A percentile compares a stretch with the other conserved stretches of the same genome.
These are phyloP conservation scores for Pythium rishiriense DNA, from an alignment of 352 stramenopile genomes.

Conservation along the genomic window DNA sequence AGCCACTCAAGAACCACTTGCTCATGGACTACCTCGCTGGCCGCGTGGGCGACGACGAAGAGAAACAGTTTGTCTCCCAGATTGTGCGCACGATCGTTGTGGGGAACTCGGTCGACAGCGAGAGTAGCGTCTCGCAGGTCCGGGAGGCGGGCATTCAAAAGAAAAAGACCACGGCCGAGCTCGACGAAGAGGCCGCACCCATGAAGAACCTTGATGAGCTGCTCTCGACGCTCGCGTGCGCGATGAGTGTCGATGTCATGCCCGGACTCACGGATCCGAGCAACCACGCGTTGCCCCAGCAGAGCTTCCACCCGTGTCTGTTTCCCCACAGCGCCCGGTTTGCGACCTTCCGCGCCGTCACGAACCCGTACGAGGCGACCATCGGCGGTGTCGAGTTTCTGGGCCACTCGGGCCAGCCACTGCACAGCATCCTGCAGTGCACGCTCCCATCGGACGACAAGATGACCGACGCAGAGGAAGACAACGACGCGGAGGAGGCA, in stretches of 20 bases:
- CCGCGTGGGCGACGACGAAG: slow-evolving; percentile 48
- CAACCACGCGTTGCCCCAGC: slow-evolving; percentile 90
- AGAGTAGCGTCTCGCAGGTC: slow-evolving; percentile 7
- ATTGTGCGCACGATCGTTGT: slow-evolving; percentile 80
- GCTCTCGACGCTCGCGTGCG: slow-evolving; percentile 64
- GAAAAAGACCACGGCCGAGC: slow-evolving; percentile 48
- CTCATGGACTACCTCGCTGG: slow-evolving; percentile 81
- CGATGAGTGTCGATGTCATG: slow-evolving; percentile 92
- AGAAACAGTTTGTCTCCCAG: slow-evolving; percentile 59
- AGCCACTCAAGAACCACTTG: slow-evolving; percentile 58
- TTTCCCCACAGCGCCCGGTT: slow-evolving; percentile 87
- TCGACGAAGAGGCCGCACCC: slow-evolving; percentile 46
- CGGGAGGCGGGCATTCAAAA: slow-evolving; percentile 24
- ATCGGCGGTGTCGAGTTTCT: slow-evolving; percentile 71
- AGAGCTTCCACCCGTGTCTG: slow-evolving; percentile 93
- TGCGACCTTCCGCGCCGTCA: slow-evolving; percentile 78
- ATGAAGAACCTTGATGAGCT: slow-evolving; percentile 74
- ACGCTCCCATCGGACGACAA: slow-evolving; percentile 36
- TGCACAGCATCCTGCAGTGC: slow-evolving; percentile 84
- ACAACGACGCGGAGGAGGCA: slow-evolving; percentile 26
- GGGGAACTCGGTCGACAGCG: slow-evolving; percentile 53
- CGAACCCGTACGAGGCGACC: slow-evolving; percentile 92
- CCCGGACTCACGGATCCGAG: slow-evolving; percentile 88
- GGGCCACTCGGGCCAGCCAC: slow-evolving; percentile 86
- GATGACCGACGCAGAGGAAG: slow-evolving; percentile 29